Percentiles rank a stretch among this genome's conserved stretches.
Conservation (phyloP, 306 rosid genomes). For the Cucurbita ficifolia region DNA sequence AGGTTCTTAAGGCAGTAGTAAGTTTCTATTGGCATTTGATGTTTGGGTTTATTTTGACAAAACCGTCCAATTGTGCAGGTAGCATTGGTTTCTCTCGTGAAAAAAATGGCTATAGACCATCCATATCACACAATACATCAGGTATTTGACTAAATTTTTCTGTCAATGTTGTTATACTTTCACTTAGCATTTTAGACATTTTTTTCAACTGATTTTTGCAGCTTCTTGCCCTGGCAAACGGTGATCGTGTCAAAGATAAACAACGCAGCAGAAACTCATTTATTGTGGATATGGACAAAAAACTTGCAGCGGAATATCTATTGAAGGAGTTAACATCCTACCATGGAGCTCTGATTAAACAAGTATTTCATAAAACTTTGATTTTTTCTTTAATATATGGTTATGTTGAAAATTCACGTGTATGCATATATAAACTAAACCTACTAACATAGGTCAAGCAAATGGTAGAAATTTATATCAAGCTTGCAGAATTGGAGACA, state of each 20-base stretch:
- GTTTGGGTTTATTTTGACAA: not conserved
- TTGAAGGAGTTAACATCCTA: conserved; percentile 52
- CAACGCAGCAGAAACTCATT: conserved; percentile 77
- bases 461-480: conserved; percentile 94
- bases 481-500: conserved; percentile 89
- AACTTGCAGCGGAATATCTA: conserved; percentile 75
- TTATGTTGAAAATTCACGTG: not conserved
- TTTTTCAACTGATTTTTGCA: conserved; percentile 13
- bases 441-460: conserved; percentile 46
- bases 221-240: conserved; percentile 84
- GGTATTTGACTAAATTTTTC: conserved; percentile 19
- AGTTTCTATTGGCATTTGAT: not conserved
- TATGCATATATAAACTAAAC: not conserved
- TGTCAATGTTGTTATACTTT: not conserved
- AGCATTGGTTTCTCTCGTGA: conserved; percentile 86
- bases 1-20: conserved; percentile 33
- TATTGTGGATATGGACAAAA: conserved; percentile 90
- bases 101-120: conserved; percentile 90
- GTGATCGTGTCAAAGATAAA: conserved; percentile 86
- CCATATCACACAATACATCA: conserved; percentile 92
- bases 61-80: conserved; percentile 37
- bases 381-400: not conserved
- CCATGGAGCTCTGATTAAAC: conserved; percentile 56
- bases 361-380: conserved; percentile 26
- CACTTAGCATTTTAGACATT: not conserved